Base-by-base conservation (phyloP, 140 eudicot species). In the Erigeron philadelphicus region DNA sequence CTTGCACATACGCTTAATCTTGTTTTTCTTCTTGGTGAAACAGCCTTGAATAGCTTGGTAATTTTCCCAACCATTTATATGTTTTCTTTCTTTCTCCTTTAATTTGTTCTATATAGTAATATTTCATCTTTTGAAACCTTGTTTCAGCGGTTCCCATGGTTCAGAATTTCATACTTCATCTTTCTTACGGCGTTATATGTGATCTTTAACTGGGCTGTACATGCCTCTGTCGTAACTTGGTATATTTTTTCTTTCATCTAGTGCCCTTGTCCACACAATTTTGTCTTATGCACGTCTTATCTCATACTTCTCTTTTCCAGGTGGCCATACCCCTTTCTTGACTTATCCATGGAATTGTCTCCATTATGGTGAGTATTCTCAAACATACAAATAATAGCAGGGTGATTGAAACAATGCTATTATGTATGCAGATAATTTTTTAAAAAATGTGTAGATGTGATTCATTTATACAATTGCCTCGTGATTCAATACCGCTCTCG, bases 321-420 rank as follows among this genome's bases (percentile, higher is more conserved):
- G 95, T 92, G 98, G 98, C 98, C 98, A 18, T 92, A 92, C 78
- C 98, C 98, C 53, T 75, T 92, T 75, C 95, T 92, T 67, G 98
- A 92, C 78, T 80, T 92, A 67, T 81, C 98, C 17, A 21, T 38
- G 54, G 58, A 77, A 60, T 62, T 72, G 71, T 75, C 98, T 75
- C 98, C 98, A 1, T n/a, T 88, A 46, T 92, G 96, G 98, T 92
- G 84, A 17, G 90, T 71, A 64, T 77, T 77, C 64, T 76, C 13
- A 65, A 43, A 53, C 53, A 38, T 35, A 47, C 35, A 38, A 52
- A 64, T 23, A 56, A 35, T 58, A 52, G 17, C 43, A 13, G 38
- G 38, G 38, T 31, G 38, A 31, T 31, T 2, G 3, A 31, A 45
- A 59, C 48, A 59, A 46, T 19, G 42, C 15, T 13, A 17, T 59